A percentile compares a stretch with the other conserved stretches of the same genome.
phyloP scores from a whole-genome alignment of 768 basidiomycete genomes.

The Collybia sp. region DNA sequence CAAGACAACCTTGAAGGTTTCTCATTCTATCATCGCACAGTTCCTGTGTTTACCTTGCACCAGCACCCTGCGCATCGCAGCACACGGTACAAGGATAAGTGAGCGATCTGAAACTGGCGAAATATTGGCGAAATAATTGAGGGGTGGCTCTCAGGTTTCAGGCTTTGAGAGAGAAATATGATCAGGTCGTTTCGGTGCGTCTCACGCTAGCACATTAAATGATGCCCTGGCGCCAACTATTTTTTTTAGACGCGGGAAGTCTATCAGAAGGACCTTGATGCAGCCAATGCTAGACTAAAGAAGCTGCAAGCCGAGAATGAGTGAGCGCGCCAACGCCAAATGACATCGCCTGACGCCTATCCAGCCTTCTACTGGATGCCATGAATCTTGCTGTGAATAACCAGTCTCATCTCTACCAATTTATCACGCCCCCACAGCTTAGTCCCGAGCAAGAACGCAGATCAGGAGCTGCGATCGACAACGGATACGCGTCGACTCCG shows the following conservation, averaged over 20 bases:
- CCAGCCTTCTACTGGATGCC: not conserved
- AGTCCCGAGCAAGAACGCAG: too few relatives aligned
- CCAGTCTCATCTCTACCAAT: not conserved
- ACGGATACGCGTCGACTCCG: too few relatives aligned
- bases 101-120: not conserved
- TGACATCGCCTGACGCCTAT: not conserved
- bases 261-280: constrained; percentile 32
- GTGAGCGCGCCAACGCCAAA: constrained; percentile 21
- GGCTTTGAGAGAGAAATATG: constrained; percentile 39
- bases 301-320: constrained; percentile 47
- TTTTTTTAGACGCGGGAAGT: constrained; percentile 28
- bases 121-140: not conserved
- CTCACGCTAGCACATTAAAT: not conserved
- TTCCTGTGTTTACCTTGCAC: too few relatives aligned
- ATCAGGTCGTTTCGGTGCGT: constrained; percentile 36
- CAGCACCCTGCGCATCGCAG: not conserved
- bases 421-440: not conserved
- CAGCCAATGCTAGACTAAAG: constrained; percentile 34
- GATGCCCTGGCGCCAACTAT: not conserved
- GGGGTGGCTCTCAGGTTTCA: constrained; percentile 35
- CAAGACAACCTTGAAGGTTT: too few relatives aligned
- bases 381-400: constrained; percentile 2
- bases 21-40: too few relatives aligned
- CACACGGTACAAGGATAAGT: constrained; percentile 26
- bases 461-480: too few relatives aligned